These are phyloP conservation scores for Blastobotrys malaysiensis DNA, from an alignment of 1,139 yeast species.

Conservation along the genomic window DNA sequence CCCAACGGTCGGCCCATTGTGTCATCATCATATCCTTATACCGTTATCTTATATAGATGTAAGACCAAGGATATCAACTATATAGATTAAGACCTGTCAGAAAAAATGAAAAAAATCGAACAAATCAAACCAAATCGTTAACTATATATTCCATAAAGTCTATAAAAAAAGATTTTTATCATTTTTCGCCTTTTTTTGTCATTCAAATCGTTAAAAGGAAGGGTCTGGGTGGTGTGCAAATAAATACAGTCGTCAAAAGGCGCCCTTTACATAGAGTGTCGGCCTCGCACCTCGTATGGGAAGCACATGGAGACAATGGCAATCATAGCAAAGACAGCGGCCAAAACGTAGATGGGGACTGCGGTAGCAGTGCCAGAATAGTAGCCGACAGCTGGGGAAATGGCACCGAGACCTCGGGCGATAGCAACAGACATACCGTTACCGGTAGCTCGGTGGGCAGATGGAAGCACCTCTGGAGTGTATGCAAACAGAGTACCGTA, in stretches of 20 bases:
- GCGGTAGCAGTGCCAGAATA: conserved; percentile 41
- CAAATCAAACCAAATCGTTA: background rate
- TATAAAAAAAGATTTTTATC: background rate
- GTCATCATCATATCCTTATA: too few relatives aligned
- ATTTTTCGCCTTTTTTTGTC: background rate
- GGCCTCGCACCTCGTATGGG: conserved; percentile 41
- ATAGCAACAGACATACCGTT: conserved; percentile 45
- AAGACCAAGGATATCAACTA: too few relatives aligned
- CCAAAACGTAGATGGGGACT: conserved; percentile 56
- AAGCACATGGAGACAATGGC: conserved; percentile 41
- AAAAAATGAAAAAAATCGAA: too few relatives aligned
- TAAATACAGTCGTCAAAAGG: background rate
- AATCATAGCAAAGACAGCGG: conserved; percentile 44
- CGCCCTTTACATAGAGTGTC: conserved; percentile 16
- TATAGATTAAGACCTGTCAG: too few relatives aligned
- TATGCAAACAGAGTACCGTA: conserved; percentile 53
- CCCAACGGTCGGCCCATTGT: too few relatives aligned
- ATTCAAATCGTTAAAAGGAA: background rate
- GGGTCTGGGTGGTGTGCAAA: background rate
- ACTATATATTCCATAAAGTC: background rate
- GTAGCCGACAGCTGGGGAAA: conserved; percentile 51
- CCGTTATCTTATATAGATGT: too few relatives aligned
- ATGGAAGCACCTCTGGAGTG: conserved; percentile 56
- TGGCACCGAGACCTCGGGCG: conserved; percentile 44
- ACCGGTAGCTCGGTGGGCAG: conserved; percentile 53